Base-by-base conservation (phyloP, 2,329 filamentous ascomycete species). In the Onygena corvina region DNA sequence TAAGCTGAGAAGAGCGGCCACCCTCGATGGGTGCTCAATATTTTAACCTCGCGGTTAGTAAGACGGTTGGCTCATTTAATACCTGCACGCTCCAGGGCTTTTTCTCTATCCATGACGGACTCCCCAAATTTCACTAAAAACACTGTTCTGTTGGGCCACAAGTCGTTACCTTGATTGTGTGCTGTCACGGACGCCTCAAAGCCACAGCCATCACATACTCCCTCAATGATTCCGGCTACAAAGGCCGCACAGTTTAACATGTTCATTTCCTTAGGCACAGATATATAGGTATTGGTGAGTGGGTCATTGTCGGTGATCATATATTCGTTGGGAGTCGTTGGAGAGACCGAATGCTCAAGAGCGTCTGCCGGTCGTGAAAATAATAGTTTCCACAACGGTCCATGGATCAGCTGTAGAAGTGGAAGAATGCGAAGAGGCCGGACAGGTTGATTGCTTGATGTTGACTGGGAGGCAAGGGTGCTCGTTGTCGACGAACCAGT, bases 221-320 rank as follows among this genome's bases (percentile, higher is more conserved):
- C 92, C 74, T 98, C 92, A 50, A 98, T 82, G 54, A 98, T 84
- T 14, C 92, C 92, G 0, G 92, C 92, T 16, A 94, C 88, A 63
- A 86, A 98, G 7, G 92, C 92, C 14, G 90, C 92, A 67, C 90
- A 95, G 67, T 95, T 96, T 61, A 98, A 75, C 76, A 92, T 86
- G 68, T 79, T 88, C 86, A 98, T 94, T 69, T 98, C 92, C 61
- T 84, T 84, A 12, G 92, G 92, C 48, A 96, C 84, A 59, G 81
- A 87, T 62, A 98, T 84, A 70, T 92, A 96, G 54, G 84, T 83
- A 68, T 95, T 96, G 33, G 96, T 90, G 46, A 96, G 75, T 18
- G 92, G 92, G 65, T 96, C 92, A 69, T 98, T 96, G 70, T 98
- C 92, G 60, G 89, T 86, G 60, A 98, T 92, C 90, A 98, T 96